These are phyloP conservation scores for Drechmeria coniospora DNA, from an alignment of 2,329 filamentous ascomycete species.

Conservation along the genomic window DNA sequence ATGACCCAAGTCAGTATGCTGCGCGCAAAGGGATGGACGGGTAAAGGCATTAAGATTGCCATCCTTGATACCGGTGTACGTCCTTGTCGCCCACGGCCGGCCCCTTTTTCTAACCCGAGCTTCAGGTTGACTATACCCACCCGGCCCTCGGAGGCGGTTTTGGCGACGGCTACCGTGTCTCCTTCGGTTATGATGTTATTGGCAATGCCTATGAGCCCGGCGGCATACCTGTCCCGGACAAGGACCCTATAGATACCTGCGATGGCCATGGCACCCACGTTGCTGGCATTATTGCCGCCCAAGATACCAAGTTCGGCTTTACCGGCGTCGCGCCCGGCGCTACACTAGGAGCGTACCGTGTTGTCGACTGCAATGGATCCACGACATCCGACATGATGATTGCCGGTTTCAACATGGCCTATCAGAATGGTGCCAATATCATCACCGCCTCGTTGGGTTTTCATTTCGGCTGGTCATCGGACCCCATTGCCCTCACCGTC, in stretches of 20 bases:
- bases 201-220: constrained; percentile 34
- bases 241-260: constrained; percentile 39
- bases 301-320: constrained; percentile 34
- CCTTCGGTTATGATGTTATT: constrained; percentile 39
- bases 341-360: constrained; percentile 37
- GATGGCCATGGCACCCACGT: constrained; percentile 46
- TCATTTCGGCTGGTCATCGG: constrained; percentile 13
- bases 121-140: constrained; percentile 43
- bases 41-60: constrained; percentile 35
- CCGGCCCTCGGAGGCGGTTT: constrained; percentile 49
- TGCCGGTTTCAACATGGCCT: constrained; percentile 36
- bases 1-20: constrained; percentile 42
- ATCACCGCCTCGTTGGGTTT: constrained; percentile 11
- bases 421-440: constrained; percentile 27
- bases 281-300: constrained; percentile 45
- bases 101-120: not conserved
- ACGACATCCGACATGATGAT: constrained; percentile 31
- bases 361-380: constrained; percentile 38
- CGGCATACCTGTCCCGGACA: constrained; percentile 26
- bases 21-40: constrained; percentile 28
- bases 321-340: constrained; percentile 41
- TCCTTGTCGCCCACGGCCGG: constrained; percentile 1
- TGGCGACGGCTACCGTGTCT: constrained; percentile 40
- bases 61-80: constrained; percentile 38
- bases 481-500: constrained; percentile 26